Base-by-base conservation (phyloP, 2,329 filamentous ascomycete species). In the Cladosporium oxysporum region DNA sequence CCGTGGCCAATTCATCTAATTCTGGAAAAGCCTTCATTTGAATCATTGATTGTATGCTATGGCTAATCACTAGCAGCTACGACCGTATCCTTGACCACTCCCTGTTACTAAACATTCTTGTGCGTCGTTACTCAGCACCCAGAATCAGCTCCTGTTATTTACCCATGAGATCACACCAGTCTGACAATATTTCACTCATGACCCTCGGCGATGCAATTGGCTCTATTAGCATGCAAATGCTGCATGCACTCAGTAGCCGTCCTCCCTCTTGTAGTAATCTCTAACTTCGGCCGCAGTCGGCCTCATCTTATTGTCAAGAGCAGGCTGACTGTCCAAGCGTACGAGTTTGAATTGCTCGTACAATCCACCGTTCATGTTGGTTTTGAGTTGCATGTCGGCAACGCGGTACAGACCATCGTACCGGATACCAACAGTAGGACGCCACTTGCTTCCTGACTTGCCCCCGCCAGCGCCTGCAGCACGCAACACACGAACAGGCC, bases 321-420 rank as follows among this genome's bases (percentile, higher is more conserved):
- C 1, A 11, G 35, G 52, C 57, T 73, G 71, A 4, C 58, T 69
- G 4, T 58, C 64, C 26, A 69, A 14, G 5, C 71, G 59, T 58
- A 64, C 69, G 8, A 75, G 66, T 50, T 67, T 67, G 59, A 74
- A 74, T 23, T 72, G 71, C 68, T 75, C 70, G 55, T 74, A 75
- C 37, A 70, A 12, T 0, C 72, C 73, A 12, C 72, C 71, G 12
- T 71, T 70, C 11, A 11, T 60, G 37, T 75, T 74, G 16, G 14
- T 69, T 2, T 67, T 66, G 16, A 37, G 44, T 5, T 60, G 60
- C 23, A 66, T 29, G 5, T 6, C 64, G 1, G 62, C 64, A 0
- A 75, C 71, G 3, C 28, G 49, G 59, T 75, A 75, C 53, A 74
- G 37, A 0, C 73, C 73, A 66, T 75, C 73, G 58, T 74, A 74